A percentile compares a stretch with the other conserved stretches of the same genome.
Conservation (phyloP, 768 basidiomycete genomes). For the Naganishia kalamii region DNA sequence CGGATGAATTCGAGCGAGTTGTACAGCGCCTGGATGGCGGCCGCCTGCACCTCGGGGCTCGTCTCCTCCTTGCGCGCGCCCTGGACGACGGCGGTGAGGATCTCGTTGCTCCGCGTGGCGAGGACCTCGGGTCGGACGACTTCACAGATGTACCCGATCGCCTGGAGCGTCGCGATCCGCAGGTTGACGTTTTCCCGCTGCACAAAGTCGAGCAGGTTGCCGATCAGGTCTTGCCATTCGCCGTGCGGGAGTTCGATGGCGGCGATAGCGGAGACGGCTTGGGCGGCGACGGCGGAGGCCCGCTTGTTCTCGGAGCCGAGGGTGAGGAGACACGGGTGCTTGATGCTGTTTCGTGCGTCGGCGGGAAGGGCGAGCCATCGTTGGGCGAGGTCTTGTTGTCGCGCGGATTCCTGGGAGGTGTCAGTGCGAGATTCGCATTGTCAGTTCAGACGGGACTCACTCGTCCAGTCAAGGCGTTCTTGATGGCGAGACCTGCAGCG, state of each 20-base stretch:
- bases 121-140: slow-evolving; percentile 90
- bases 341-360: slow-evolving; percentile 72
- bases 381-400: slow-evolving; percentile 61
- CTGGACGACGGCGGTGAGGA: slow-evolving; percentile 95
- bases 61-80: slow-evolving; percentile 94
- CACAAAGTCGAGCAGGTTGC: slow-evolving; percentile 76
- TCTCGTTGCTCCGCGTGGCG: slow-evolving; percentile 84
- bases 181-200: slow-evolving; percentile 61
- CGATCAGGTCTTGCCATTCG: slow-evolving; percentile 87
- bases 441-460: slow-evolving; percentile 53
- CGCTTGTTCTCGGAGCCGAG: slow-evolving; percentile 66
- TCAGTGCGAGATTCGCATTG: slow-evolving; percentile 14
- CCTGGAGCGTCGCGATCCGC: slow-evolving; percentile 75
- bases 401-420: slow-evolving; percentile 38
- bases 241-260: slow-evolving; percentile 80
- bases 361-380: slow-evolving; percentile 76
- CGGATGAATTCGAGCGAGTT: slow-evolving; percentile 96
- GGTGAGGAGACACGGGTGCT: slow-evolving; percentile 54
- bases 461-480: slow-evolving; percentile 84
- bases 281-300: slow-evolving; percentile 80
- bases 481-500: slow-evolving; percentile 93
- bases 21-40: slow-evolving; percentile 83
- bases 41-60: slow-evolving; percentile 79
- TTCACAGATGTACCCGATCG: slow-evolving; percentile 97
- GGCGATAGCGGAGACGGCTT: slow-evolving; percentile 90